phyloP scores from a whole-genome alignment of 495 filamentous ascomycete species.

The Podospora comata region DNA sequence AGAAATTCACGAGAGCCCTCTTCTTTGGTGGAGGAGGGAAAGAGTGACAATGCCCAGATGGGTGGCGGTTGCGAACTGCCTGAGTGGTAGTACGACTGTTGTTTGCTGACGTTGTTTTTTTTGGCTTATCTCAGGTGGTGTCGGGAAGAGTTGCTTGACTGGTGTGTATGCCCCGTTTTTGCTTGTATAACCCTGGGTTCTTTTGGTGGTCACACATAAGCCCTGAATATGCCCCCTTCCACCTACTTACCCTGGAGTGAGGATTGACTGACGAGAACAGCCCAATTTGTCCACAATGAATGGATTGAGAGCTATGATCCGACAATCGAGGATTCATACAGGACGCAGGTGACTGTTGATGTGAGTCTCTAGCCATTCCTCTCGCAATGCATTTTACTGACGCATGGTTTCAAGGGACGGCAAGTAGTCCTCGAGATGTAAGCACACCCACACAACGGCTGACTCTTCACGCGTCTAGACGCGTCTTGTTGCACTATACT shows the following conservation, averaged over 20 bases:
- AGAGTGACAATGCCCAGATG: not conserved
- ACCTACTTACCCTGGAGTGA: not conserved
- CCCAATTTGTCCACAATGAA: conserved; percentile 98
- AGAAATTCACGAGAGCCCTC: not conserved
- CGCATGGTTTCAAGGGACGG: conserved; percentile 65
- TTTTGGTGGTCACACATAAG: not conserved
- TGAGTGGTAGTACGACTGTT: not conserved
- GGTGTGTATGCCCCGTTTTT: conserved; percentile 53
- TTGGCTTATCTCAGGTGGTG: conserved; percentile 64
- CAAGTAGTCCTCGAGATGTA: conserved; percentile 98
- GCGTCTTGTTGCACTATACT: conserved; percentile 17
- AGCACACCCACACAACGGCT: conserved; percentile 17
- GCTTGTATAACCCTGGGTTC: not conserved
- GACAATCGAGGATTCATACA: conserved; percentile 94
- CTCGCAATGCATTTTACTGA: not conserved
- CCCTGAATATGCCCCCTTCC: not conserved
- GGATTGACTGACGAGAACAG: conserved; percentile 44
- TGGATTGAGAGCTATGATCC: conserved; percentile 99
- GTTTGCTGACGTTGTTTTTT: conserved; percentile 26
- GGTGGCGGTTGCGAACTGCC: not conserved
- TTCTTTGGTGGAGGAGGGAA: not conserved
- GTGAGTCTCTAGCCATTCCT: conserved; percentile 49
- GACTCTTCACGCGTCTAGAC: not conserved
- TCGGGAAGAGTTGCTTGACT: conserved; percentile 97
- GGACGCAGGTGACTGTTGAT: conserved; percentile 92